Evolutionary conservation across 495 filamentous ascomycete genomes (phyloP), one percentile per base, ranked within the genome.

Genomic region (Trichoderma parareesei): DNA sequence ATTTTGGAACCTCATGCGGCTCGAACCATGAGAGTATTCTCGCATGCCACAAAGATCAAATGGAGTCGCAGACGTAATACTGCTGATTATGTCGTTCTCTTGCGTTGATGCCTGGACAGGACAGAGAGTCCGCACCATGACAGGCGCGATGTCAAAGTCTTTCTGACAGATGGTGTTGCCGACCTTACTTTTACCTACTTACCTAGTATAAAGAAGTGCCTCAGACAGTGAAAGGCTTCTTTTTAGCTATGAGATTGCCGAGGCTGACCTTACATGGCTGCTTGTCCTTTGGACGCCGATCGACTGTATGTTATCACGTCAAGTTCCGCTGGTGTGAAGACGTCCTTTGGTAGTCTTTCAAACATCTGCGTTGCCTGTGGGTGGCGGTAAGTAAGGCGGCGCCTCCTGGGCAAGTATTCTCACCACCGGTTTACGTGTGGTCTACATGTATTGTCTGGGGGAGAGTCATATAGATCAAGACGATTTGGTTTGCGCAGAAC

Each of bases 51-150:
- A 27, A 27, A 27, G 27, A 27, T 27, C 27, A 27, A 27, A 27
- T 1, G 27, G 27, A 27, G 27, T 2, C 27, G 27, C 27, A 27
- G 27, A 2, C 27, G 27, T 2, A 27, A 27, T 27, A 98, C 68
- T 84, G 91, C 63, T 87, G 82, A 1, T 91, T 92, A n/a, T n/a
- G n/a, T n/a, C 91, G 94, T 71, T 93, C 94, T 2, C 82, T 98
- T 35, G 76, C 83, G 8, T 98, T 94, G 94, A 79, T 90, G 63
- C 74, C 74, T 11, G 79, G 86, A 4, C 70, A 87, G 5, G 82
- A 84, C 65, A 70, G 78, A 27, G 82, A 88, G 59, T 87, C 83
- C 65, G 77, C 77, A 81, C 49, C 82, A 80, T 67, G 84, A 82
- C 72, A 85, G 76, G 65, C 77, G 96, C 61, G 84, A 83, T 33